Evolutionary conservation across 345 rosid species (phyloP), one percentile per base, ranked within the genome.

Genomic region (Populus simonii): DNA sequence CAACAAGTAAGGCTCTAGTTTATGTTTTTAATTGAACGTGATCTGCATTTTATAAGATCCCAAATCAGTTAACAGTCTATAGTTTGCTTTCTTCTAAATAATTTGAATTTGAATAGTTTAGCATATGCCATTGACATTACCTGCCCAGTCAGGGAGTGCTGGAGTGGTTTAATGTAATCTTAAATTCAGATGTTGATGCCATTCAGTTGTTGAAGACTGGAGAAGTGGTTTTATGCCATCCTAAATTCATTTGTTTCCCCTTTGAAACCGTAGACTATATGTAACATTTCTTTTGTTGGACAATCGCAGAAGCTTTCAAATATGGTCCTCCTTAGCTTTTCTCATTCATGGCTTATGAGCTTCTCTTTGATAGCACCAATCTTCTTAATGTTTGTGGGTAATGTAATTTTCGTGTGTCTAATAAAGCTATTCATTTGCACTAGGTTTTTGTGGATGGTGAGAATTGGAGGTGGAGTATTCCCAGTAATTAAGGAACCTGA

Each of bases 391-490:
- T 62, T 74, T 29, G 13, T 69, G 66, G 61, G 6, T 35, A 38
- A 1, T 16, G 35, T 70, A 23, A 68, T 61, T 76, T n/a, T 23
- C 59, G 3, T 23, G 65, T 51, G 13, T 71, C 25, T 78, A 31
- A 51, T 65, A 70, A 83, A 36, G 65, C 23, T 35, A 59, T 71
- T 80, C 71, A 20, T 71, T 39, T 79, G 81, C 49, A 63, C 78
- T 82, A 96, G 99, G 87, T 96, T 96, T 85, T 83, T 96, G 88
- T 96, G 99, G 99, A 96, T 96, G 99, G 99, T 96, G 83, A 92
- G 99, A 83, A 96, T 96, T 84, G 99, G 99, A 82, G 99, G 99
- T 11, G 98, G 99, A 76, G 97, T 96, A 49, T 96, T 87, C 84
- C 99, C 99, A 71, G 98, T 93, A 70, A 96, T 96, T 73, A 93